These are phyloP conservation scores for Malania oleifera DNA, from an alignment of 164 flowering plant genomes.

Conservation along the genomic window DNA sequence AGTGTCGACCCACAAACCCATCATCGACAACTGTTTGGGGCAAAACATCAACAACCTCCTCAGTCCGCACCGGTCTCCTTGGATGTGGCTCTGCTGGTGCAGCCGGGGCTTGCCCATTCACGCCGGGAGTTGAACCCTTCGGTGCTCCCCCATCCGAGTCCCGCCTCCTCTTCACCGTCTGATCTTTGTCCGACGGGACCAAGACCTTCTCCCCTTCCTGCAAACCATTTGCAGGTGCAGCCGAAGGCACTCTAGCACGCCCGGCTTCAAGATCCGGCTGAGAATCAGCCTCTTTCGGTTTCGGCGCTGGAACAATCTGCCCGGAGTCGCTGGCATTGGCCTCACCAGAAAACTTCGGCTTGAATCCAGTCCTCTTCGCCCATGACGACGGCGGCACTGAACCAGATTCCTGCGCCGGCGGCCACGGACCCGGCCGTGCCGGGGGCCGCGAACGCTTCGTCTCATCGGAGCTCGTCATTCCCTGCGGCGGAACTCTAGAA, in stretches of 20 bases:
- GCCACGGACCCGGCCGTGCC: slow-evolving; percentile 8
- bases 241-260: slow-evolving; percentile 22
- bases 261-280: slow-evolving; percentile 74
- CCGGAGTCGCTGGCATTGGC: slow-evolving; percentile 68
- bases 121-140: slow-evolving; percentile 22
- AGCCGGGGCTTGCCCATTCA: slow-evolving; percentile 30
- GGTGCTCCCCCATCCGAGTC: slow-evolving; percentile 44
- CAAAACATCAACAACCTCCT: slow-evolving; percentile 46
- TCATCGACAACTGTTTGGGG: slow-evolving; percentile 60
- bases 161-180: slow-evolving; percentile 50
- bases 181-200: slow-evolving; percentile 27
- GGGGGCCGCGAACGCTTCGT: slow-evolving; percentile 48
- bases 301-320: slow-evolving; percentile 30
- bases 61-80: slow-evolving; percentile 31
- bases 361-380: slow-evolving; percentile 89
- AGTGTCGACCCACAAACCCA: slow-evolving; percentile 47
- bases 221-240: slow-evolving; percentile 35
- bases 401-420: no score
- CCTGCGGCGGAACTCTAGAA: slow-evolving; percentile 6
- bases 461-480: slow-evolving; percentile 67
- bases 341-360: slow-evolving; percentile 87
- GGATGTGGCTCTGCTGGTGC: slow-evolving; percentile 15
- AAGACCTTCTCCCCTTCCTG: slow-evolving; percentile 22
- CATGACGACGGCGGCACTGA: slow-evolving; percentile 63
- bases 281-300: slow-evolving; percentile 25